Conservation (phyloP, 2,329 filamentous ascomycete genomes). For the Aspergillus costaricaensis region DNA sequence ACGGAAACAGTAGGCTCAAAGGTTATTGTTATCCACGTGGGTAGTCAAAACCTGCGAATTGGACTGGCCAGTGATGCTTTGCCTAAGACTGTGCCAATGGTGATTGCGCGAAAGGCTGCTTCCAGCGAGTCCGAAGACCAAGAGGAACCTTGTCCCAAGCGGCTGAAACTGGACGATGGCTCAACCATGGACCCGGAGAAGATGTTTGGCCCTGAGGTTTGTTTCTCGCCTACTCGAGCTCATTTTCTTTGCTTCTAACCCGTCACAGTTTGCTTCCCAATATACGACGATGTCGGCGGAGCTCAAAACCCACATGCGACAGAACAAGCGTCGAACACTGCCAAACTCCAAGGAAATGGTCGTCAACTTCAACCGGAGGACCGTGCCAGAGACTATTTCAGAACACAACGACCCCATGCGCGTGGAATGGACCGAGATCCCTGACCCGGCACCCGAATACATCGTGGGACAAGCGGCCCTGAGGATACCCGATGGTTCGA, state of each 20-base stretch:
- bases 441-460: slow-evolving; percentile 67
- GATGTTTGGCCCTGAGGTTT: slow-evolving; percentile 82
- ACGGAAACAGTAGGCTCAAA: slow-evolving; percentile 75
- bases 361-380: slow-evolving; percentile 87
- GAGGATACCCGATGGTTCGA: slow-evolving; percentile 84
- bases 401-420: slow-evolving; percentile 94
- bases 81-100: slow-evolving; percentile 92
- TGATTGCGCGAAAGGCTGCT: slow-evolving; percentile 76
- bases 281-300: slow-evolving; percentile 84
- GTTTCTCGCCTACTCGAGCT: slow-evolving; percentile 22
- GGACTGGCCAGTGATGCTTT: slow-evolving; percentile 94
- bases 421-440: slow-evolving; percentile 91
- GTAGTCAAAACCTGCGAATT: slow-evolving; percentile 92
- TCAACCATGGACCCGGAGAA: slow-evolving; percentile 64
- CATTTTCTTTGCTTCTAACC: not conserved
- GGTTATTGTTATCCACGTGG: slow-evolving; percentile 91
- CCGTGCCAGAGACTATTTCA: slow-evolving; percentile 80
- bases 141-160: slow-evolving; percentile 73
- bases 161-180: slow-evolving; percentile 60
- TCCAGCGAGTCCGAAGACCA: slow-evolving; percentile 82
- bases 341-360: slow-evolving; percentile 98
- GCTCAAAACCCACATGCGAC: slow-evolving; percentile 85
- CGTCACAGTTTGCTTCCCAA: slow-evolving; percentile 57
- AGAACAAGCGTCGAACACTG: slow-evolving; percentile 89
- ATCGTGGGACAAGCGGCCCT: slow-evolving; percentile 81